These are phyloP conservation scores for Scheffersomyces segobiensis DNA, from an alignment of 1,139 yeast genomes.

Conservation along the genomic window DNA sequence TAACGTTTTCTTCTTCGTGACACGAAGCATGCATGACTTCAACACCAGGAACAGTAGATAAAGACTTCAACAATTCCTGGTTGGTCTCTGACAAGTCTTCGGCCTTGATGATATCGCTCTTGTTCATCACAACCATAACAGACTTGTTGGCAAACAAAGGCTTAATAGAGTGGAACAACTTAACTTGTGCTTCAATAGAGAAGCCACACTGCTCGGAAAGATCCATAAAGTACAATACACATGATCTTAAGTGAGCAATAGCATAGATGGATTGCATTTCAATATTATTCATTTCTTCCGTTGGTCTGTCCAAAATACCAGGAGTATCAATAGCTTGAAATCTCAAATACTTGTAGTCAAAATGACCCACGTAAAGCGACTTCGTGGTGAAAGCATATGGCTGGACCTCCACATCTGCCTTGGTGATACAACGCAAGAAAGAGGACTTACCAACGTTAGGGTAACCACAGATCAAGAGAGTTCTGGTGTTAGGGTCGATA, in stretches of 20 bases:
- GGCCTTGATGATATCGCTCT: constrained; percentile 82
- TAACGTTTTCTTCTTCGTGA: constrained; percentile 90
- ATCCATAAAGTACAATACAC: constrained; percentile 97
- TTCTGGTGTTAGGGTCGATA: constrained; percentile 98
- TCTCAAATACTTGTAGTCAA: constrained; percentile 94
- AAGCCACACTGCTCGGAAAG: constrained; percentile 98
- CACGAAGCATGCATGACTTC: constrained; percentile 94
- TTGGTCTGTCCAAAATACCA: constrained; percentile 97
- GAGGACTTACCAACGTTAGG: constrained; percentile 99
- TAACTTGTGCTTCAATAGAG: constrained; percentile 95
- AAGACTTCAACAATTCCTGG: constrained; percentile 66
- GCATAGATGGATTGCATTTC: constrained; percentile 99
- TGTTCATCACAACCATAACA: constrained; percentile 92
- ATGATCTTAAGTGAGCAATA: constrained; percentile 95
- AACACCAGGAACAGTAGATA: constrained; percentile 70
- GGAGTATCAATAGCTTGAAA: constrained; percentile 99
- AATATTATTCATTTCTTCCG: constrained; percentile 98
- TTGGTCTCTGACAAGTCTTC: constrained; percentile 81
- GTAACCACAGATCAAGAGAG: constrained; percentile 94
- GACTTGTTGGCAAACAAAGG: constrained; percentile 96
- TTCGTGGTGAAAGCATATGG: constrained; percentile 98
- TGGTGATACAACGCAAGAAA: constrained; percentile 86
- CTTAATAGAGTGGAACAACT: constrained; percentile 92
- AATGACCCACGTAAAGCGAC: constrained; percentile 93
- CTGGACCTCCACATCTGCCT: constrained; percentile 98